Evolutionary conservation across 2,329 filamentous ascomycete genomes (phyloP).

Genomic region (Claviceps sp.): DNA sequence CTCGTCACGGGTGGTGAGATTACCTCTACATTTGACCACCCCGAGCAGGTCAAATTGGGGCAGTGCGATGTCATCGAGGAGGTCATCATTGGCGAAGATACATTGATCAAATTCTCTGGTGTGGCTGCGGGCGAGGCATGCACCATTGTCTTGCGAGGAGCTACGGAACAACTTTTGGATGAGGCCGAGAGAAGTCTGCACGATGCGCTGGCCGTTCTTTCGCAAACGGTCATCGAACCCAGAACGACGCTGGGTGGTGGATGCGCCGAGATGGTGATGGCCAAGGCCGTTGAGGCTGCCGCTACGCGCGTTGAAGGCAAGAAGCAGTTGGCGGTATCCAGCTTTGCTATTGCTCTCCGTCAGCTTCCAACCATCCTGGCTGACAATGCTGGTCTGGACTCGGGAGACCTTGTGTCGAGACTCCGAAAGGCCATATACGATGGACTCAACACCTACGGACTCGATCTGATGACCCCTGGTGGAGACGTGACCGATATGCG

Average conservation of each 20-base stretch:
- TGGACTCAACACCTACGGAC: conserved; percentile 79
- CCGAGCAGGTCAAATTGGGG: conserved; percentile 90
- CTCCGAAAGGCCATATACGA: conserved; percentile 91
- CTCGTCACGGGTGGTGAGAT: conserved; percentile 96
- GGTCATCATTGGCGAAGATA: conserved; percentile 96
- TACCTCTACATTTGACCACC: conserved; percentile 93
- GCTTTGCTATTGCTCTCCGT: conserved; percentile 77
- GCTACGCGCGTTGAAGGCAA: conserved; percentile 93
- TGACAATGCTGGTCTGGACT: conserved; percentile 94
- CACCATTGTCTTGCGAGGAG: conserved; percentile 90
- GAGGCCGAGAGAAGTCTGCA: conserved; percentile 94
- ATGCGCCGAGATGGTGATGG: conserved; percentile 98
- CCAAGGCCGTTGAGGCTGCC: conserved; percentile 88
- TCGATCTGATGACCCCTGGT: conserved; percentile 79
- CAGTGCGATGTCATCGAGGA: conserved; percentile 94
- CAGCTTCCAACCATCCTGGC: conserved; percentile 94
- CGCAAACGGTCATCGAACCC: conserved; percentile 90
- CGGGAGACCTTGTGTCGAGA: conserved; percentile 81
- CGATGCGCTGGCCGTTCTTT: conserved; percentile 89
- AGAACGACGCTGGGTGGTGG: conserved; percentile 89
- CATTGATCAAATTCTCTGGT: conserved; percentile 91
- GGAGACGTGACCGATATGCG: conserved; percentile 94
- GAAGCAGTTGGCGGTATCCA: conserved; percentile 84
- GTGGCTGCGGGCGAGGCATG: conserved; percentile 89
- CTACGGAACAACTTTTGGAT: conserved; percentile 91